Evolutionary conservation across 169 alveolate genomes (phyloP).

Genomic region (Eimeria acervulina): DNA sequence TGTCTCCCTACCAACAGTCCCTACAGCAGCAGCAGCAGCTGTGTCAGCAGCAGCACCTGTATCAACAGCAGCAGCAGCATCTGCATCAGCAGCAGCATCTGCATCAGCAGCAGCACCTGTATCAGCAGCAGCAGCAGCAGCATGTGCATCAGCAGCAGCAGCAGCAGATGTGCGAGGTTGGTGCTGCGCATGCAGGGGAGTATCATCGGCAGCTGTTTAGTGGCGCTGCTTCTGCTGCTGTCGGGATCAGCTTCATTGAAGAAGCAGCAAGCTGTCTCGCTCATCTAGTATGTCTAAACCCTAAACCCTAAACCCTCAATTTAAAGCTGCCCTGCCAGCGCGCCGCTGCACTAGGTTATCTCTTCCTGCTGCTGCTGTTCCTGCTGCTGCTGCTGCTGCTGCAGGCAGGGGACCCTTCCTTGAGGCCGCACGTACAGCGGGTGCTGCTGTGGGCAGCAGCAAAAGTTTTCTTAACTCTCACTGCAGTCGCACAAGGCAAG

Average conservation of each 20-base stretch:
- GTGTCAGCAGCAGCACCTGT: background rate
- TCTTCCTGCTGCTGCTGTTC: slow-evolving; percentile 27
- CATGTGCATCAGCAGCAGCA: background rate
- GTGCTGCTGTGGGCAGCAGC: slow-evolving; percentile 63
- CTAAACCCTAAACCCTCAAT: slow-evolving; percentile 27
- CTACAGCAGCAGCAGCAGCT: background rate
- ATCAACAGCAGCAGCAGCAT: background rate
- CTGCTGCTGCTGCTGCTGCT: slow-evolving; percentile 66
- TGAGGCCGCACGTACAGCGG: slow-evolving; percentile 12
- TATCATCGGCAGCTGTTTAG: slow-evolving; percentile 9
- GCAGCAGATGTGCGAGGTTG: too few species aligned
- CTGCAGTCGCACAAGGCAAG: slow-evolving; percentile 6
- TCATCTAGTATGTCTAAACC: background rate
- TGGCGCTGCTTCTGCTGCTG: slow-evolving; percentile 21
- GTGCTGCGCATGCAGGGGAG: slow-evolving; percentile 22
- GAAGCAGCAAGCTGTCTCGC: slow-evolving; percentile 34
- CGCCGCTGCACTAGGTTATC: background rate
- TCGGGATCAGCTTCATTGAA: slow-evolving; percentile 27
- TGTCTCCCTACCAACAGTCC: background rate
- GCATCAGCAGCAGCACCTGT: too few species aligned
- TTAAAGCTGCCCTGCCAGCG: too few species aligned
- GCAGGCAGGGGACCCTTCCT: slow-evolving; percentile 42
- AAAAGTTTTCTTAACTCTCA: slow-evolving; percentile 18
- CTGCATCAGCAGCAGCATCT: too few species aligned
- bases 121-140: background rate